Evolutionary conservation across 2,329 filamentous ascomycete species (phyloP).

Genomic region (Colletotrichum ledebouriae): DNA sequence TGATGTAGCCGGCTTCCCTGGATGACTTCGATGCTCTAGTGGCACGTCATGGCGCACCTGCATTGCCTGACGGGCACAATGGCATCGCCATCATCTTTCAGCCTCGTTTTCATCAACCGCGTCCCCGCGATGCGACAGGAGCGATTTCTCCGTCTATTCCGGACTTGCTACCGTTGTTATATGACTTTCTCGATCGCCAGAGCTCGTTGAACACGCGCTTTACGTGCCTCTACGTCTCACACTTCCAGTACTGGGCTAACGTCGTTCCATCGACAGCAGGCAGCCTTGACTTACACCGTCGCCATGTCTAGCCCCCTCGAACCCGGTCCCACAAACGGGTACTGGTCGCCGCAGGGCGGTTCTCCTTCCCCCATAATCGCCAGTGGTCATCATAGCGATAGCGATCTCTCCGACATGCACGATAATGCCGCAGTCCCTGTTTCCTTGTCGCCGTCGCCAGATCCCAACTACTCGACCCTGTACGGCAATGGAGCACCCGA

Average conservation of each 20-base stretch:
- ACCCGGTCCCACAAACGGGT: constrained; percentile 75
- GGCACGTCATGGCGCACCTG: constrained; percentile 43
- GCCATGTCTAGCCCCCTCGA: constrained; percentile 74
- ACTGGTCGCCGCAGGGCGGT: constrained; percentile 68
- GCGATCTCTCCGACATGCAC: constrained; percentile 80
- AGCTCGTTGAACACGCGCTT: constrained; percentile 60
- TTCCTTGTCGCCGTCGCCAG: constrained; percentile 59
- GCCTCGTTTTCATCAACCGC: constrained; percentile 63
- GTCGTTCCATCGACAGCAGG: constrained; percentile 54
- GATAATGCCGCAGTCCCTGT: constrained; percentile 66
- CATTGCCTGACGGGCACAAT: constrained; percentile 55
- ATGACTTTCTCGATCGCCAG: constrained; percentile 49
- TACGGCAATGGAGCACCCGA: constrained; percentile 55
- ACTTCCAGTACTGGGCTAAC: constrained; percentile 51
- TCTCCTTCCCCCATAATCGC: constrained; percentile 56
- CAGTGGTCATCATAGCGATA: constrained; percentile 72
- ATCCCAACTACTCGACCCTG: constrained; percentile 57
- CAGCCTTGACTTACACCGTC: constrained; percentile 73
- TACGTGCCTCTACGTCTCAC: constrained; percentile 2
- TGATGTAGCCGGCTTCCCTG: constrained; percentile 54
- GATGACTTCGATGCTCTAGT: constrained; percentile 51
- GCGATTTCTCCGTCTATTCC: constrained; percentile 51
- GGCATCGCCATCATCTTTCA: constrained; percentile 58
- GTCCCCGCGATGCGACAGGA: constrained; percentile 59
- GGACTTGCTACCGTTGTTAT: constrained; percentile 58